Evolutionary conservation across 805 yeast species (phyloP).

Genomic region (Alloascoidea hylecoeti): DNA sequence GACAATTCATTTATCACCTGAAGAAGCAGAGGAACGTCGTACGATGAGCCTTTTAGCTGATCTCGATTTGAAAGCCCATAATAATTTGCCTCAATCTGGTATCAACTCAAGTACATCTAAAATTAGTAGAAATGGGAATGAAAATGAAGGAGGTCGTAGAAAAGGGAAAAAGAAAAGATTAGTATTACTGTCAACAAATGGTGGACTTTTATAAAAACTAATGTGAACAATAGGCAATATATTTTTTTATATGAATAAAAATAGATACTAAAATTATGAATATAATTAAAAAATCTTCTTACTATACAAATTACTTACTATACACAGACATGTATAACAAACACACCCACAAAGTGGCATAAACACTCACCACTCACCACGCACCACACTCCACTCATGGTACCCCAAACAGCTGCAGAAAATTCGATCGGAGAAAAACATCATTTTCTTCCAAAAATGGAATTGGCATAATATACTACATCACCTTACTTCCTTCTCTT

Average conservation of each 20-base stretch:
- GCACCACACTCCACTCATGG: too few relatives aligned
- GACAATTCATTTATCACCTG: constrained; percentile 21
- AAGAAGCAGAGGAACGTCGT: constrained; percentile 32
- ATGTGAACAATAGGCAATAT: not conserved
- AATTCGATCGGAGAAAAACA: too few relatives aligned
- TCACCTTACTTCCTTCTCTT: too few relatives aligned
- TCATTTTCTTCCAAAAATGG: too few relatives aligned
- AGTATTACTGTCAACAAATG: constrained; percentile 11
- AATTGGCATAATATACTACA: too few relatives aligned
- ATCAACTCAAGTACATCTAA: not conserved
- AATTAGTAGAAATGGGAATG: constrained; percentile 7
- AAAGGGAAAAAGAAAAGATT: constrained; percentile 30
- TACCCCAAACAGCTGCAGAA: too few relatives aligned
- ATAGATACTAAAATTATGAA: constrained; percentile 5
- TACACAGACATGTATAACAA: too few relatives aligned
- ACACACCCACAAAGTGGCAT: too few relatives aligned
- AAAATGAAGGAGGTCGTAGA: constrained; percentile 23
- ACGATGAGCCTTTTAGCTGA: constrained; percentile 21
- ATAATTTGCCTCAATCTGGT: constrained; percentile 20
- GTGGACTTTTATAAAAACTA: constrained; percentile 5
- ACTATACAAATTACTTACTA: too few relatives aligned
- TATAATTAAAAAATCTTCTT: too few relatives aligned
- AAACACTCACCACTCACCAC: too few relatives aligned
- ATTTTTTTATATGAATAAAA: constrained; percentile 4
- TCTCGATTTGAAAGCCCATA: constrained; percentile 36